Percentiles rank a stretch among this genome's conserved stretches.
These are phyloP conservation scores for Grosmannia clavigera DNA, from an alignment of 2,329 filamentous ascomycete genomes.

Conservation along the genomic window DNA sequence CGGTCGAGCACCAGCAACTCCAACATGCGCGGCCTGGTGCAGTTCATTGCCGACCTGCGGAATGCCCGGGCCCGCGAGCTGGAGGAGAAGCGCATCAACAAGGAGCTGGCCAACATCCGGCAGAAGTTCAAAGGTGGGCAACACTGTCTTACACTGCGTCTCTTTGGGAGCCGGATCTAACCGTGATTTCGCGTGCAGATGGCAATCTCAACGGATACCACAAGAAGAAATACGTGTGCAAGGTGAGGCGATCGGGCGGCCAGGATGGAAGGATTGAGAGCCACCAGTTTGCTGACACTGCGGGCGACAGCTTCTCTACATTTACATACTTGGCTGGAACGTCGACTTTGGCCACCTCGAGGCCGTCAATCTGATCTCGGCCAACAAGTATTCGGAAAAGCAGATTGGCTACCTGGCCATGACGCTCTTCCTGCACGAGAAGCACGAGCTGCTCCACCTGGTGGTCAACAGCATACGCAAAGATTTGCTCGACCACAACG, in stretches of 20 bases:
- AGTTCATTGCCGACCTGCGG: slow-evolving; percentile 93
- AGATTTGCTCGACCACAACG: slow-evolving; percentile 86
- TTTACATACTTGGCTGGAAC: slow-evolving; percentile 98
- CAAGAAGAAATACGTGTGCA: slow-evolving; percentile 99
- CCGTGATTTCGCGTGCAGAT: slow-evolving; percentile 32
- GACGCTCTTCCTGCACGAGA: slow-evolving; percentile 91
- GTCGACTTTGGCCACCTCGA: slow-evolving; percentile 98
- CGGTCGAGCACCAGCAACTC: slow-evolving; percentile 52
- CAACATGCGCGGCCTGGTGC: slow-evolving; percentile 75
- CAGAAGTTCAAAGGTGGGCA: slow-evolving; percentile 79
- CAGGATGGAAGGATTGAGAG: neutral
- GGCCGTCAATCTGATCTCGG: slow-evolving; percentile 93
- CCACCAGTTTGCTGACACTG: neutral
- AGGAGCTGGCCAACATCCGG: slow-evolving; percentile 96
- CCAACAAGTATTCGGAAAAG: slow-evolving; percentile 96
- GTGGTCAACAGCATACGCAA: slow-evolving; percentile 99
- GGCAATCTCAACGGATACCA: slow-evolving; percentile 90
- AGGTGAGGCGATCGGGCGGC: slow-evolving; percentile 35
- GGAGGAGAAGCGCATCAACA: slow-evolving; percentile 98
- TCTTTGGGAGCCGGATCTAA: neutral
- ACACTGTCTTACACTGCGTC: no score
- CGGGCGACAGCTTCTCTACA: slow-evolving; percentile 62
- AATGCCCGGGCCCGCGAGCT: slow-evolving; percentile 91
- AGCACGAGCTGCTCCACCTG: slow-evolving; percentile 88
- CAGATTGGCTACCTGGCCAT: slow-evolving; percentile 98